Evolutionary conservation across 345 rosid species (phyloP).

Genomic region (Lenwebbia sp.): DNA sequence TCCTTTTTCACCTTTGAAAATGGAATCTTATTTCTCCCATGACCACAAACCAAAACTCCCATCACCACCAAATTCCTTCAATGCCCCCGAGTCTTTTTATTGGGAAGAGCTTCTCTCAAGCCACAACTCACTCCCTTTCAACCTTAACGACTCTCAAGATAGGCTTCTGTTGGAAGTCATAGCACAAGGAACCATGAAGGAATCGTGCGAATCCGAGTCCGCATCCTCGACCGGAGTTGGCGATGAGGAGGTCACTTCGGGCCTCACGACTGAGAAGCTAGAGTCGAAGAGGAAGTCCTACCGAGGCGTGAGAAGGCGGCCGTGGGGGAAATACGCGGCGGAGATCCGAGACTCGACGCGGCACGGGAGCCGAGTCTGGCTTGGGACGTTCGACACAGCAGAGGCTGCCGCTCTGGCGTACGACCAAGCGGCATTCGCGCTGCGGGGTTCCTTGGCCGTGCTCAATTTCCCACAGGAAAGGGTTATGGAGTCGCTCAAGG

Average conservation of each 20-base stretch:
- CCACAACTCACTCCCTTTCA: background rate
- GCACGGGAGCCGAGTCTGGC: slow-evolving; percentile 64
- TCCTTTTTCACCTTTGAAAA: background rate
- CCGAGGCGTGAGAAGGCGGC: slow-evolving; percentile 33
- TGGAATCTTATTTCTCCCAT: background rate
- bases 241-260: background rate
- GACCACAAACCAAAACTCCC: background rate
- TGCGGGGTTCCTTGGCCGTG: slow-evolving; percentile 42
- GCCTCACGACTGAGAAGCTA: background rate
- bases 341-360: slow-evolving; percentile 67
- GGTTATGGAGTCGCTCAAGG: slow-evolving; percentile 34
- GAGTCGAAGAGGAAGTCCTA: background rate
- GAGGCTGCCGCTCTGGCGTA: slow-evolving; percentile 75
- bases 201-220: background rate
- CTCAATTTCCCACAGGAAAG: slow-evolving; percentile 43
- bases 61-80: background rate
- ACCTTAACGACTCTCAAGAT: background rate
- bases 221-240: background rate
- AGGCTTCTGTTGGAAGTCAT: background rate
- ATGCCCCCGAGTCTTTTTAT: background rate
- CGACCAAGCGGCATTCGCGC: slow-evolving; percentile 62
- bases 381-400: slow-evolving; percentile 60
- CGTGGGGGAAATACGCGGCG: slow-evolving; percentile 74
- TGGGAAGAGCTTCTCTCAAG: background rate
- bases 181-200: background rate